These are phyloP conservation scores for Gossypioides kirkii DNA, from an alignment of 345 rosid species.

Conservation along the genomic window DNA sequence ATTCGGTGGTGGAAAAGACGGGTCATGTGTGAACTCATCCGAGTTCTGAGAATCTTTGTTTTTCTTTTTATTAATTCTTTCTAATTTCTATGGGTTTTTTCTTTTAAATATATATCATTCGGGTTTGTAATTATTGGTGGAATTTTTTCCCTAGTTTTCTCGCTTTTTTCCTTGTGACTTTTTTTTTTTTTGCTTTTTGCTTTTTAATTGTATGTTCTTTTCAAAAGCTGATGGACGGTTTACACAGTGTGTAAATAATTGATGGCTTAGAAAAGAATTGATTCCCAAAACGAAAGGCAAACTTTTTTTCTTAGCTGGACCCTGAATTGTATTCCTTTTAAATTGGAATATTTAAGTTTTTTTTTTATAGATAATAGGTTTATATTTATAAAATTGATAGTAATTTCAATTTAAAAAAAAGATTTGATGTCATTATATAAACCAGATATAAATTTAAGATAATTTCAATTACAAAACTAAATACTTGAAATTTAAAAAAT, in stretches of 20 bases:
- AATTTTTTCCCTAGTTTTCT: not conserved
- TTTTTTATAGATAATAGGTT: too few species aligned
- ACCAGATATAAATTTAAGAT: too few species aligned
- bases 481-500: too few species aligned
- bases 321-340: not conserved
- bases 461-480: too few species aligned
- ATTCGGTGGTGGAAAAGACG: conserved; percentile 24
- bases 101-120: not conserved
- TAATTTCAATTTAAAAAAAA: too few species aligned
- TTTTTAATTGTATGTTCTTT: not conserved
- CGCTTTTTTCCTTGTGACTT: not conserved
- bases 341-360: too few species aligned
- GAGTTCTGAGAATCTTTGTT: conserved; percentile 27
- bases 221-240: not conserved
- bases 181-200: not conserved
- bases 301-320: not conserved
- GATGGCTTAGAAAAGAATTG: conserved; percentile 10
- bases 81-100: not conserved
- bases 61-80: not conserved
- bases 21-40: conserved; percentile 39
- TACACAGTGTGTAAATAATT: conserved; percentile 4
- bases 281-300: conserved; percentile 1
- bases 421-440: too few species aligned
- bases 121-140: conserved; percentile 16
- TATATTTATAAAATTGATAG: too few species aligned